These are phyloP conservation scores for Arthroderma sp. DNA, from an alignment of 2,329 filamentous ascomycete species.

Conservation along the genomic window DNA sequence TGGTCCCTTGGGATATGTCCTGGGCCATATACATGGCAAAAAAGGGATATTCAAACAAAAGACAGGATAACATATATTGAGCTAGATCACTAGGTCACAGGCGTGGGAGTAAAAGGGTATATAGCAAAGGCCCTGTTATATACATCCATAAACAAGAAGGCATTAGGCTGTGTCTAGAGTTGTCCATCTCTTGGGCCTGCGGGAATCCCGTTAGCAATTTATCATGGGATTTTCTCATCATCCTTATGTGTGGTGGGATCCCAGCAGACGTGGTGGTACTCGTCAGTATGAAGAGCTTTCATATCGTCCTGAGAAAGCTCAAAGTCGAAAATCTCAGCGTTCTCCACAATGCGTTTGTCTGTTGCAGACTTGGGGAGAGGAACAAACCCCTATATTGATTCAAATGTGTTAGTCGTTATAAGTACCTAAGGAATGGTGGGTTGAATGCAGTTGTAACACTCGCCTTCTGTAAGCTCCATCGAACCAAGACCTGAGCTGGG, in stretches of 20 bases:
- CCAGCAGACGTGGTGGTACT: conserved; percentile 49
- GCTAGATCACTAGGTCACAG: neutral
- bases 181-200: neutral
- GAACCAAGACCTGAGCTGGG: conserved; percentile 45
- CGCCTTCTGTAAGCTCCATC: conserved; percentile 51
- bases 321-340: conserved; percentile 49
- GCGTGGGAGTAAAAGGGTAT: neutral
- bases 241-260: conserved; percentile 31
- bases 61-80: neutral
- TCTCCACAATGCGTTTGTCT: conserved; percentile 48
- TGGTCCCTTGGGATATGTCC: neutral
- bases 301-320: conserved; percentile 48
- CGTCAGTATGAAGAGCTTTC: conserved; percentile 41
- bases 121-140: neutral
- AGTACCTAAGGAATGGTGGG: neutral
- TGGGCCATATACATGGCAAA: neutral
- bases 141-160: neutral
- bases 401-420: neutral
- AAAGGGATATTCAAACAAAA: neutral
- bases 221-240: conserved; percentile 4
- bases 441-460: neutral
- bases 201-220: too few species aligned
- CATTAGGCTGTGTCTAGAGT: neutral
- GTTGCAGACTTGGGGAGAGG: conserved; percentile 53
- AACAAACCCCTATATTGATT: conserved; percentile 41